These are phyloP conservation scores for Trypanosoma theileri DNA, from an alignment of 208 protist genomes.

Conservation along the genomic window DNA sequence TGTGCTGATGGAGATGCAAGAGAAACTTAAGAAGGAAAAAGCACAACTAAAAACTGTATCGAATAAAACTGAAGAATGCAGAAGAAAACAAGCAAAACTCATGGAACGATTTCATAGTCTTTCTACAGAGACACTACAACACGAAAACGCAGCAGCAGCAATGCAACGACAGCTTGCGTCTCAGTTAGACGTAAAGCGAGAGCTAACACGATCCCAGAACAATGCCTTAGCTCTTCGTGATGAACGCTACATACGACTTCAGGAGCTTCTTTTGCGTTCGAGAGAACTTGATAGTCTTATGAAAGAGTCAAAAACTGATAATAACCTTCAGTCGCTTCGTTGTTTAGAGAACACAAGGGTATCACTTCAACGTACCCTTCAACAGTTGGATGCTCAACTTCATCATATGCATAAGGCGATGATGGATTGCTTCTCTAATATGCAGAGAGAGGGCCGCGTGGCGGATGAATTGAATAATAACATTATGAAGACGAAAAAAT, in stretches of 20 bases:
- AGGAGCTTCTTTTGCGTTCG: slow-evolving; percentile 25
- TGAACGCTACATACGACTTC: slow-evolving; percentile 26
- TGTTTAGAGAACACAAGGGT: slow-evolving; percentile 30
- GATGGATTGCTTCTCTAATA: slow-evolving; percentile 30
- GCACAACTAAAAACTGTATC: not conserved
- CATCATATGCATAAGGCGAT: slow-evolving; percentile 33
- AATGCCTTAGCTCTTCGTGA: slow-evolving; percentile 28
- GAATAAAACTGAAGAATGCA: not conserved
- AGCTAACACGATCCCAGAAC: not conserved
- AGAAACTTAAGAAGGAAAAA: slow-evolving; percentile 18
- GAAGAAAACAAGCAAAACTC: not conserved
- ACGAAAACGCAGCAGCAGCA: slow-evolving; percentile 19
- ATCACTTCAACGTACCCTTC: slow-evolving; percentile 32
- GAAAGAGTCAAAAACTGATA: slow-evolving; percentile 3
- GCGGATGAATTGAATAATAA: slow-evolving; percentile 37
- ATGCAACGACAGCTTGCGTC: slow-evolving; percentile 26
- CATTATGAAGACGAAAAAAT: slow-evolving; percentile 20
- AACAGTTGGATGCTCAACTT: slow-evolving; percentile 39
- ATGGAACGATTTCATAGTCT: not conserved
- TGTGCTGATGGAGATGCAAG: slow-evolving; percentile 11
- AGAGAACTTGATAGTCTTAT: slow-evolving; percentile 24
- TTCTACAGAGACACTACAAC: slow-evolving; percentile 28
- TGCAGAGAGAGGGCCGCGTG: slow-evolving; percentile 33
- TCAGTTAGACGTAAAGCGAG: slow-evolving; percentile 11
- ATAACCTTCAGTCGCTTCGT: slow-evolving; percentile 18